Conservation (phyloP, 2,329 filamentous ascomycete genomes). For the Lachnellula hyalina region DNA sequence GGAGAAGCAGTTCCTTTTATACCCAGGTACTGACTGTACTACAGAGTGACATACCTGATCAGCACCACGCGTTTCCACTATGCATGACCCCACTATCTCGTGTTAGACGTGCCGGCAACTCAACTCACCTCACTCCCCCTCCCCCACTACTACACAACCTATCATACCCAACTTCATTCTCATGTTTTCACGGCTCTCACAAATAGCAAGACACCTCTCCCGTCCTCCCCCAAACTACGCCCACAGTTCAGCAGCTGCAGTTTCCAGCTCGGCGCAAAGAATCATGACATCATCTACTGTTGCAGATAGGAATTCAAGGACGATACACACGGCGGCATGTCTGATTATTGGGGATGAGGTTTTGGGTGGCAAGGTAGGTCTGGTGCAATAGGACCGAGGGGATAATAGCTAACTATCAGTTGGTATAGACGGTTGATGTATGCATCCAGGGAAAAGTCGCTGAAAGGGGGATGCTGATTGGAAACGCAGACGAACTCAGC, state of each 20-base stretch:
- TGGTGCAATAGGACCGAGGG: background rate
- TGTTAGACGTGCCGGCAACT: background rate
- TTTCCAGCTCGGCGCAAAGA: conserved; percentile 14
- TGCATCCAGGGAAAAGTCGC: conserved; percentile 1
- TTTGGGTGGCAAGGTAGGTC: conserved; percentile 78
- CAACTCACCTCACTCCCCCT: background rate
- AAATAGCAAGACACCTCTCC: conserved; percentile 67
- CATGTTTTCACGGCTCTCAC: conserved; percentile 75
- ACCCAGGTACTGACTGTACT: background rate
- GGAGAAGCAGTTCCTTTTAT: background rate
- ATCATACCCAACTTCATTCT: background rate
- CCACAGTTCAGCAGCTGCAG: conserved; percentile 33
- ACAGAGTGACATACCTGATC: background rate
- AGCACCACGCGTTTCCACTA: background rate
- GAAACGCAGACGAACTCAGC: conserved; percentile 54
- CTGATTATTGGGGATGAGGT: conserved; percentile 98
- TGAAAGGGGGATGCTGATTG: conserved; percentile 15
- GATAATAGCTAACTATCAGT: conserved; percentile 28
- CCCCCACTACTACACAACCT: background rate
- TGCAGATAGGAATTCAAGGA: conserved; percentile 52
- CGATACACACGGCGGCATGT: conserved; percentile 84
- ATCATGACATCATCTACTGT: conserved; percentile 45
- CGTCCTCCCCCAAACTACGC: conserved; percentile 54
- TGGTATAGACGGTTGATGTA: conserved; percentile 35
- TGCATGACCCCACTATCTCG: background rate